Conservation (phyloP, 257 asterid genomes). For the Coffea canephora region DNA sequence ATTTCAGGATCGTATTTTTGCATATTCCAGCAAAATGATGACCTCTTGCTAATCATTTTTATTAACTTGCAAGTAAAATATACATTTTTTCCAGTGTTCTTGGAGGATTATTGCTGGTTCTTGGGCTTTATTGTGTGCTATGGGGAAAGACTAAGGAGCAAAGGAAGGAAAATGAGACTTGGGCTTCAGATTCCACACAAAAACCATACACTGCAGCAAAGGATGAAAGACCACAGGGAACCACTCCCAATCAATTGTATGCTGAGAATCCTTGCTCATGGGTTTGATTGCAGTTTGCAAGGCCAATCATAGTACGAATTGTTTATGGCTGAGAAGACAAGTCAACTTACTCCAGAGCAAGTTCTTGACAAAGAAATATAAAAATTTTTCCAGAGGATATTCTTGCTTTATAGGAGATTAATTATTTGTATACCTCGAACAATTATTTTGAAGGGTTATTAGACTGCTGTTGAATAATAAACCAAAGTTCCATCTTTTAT, state of each 20-base stretch:
- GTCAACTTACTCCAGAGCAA: not conserved
- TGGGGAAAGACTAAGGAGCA: slow-evolving; percentile 85
- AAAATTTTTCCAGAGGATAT: too few species aligned
- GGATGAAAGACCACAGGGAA: not conserved
- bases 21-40: not conserved
- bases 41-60: not conserved
- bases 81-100: slow-evolving; percentile 40
- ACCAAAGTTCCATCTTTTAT: too few species aligned
- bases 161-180: slow-evolving; percentile 22
- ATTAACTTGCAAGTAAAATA: not conserved
- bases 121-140: slow-evolving; percentile 71
- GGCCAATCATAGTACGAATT: not conserved
- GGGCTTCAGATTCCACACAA: slow-evolving; percentile 7
- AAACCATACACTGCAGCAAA: not conserved
- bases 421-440: too few species aligned
- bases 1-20: not conserved
- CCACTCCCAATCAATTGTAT: not conserved
- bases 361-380: not conserved
- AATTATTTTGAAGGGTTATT: too few species aligned
- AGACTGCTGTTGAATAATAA: too few species aligned
- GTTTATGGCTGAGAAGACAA: not conserved
- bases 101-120: slow-evolving; percentile 69
- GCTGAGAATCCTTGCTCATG: not conserved
- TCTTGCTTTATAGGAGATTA: too few species aligned
- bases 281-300: not conserved